Base-by-base conservation (phyloP, 2,329 filamentous ascomycete genomes). In the Aspergillus hiratsukae region DNA sequence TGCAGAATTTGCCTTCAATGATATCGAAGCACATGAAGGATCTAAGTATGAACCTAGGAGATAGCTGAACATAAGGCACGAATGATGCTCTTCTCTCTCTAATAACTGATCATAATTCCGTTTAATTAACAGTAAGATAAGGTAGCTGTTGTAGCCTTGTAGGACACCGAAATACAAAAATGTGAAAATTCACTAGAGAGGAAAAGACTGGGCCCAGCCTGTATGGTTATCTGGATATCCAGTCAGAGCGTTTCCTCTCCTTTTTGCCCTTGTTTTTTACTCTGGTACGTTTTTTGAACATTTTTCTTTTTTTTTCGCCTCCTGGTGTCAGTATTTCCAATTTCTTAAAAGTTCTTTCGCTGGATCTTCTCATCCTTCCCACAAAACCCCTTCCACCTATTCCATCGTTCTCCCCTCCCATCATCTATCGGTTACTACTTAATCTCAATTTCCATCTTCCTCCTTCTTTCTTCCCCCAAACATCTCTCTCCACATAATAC, bases 241-340 rank as follows among this genome's bases (percentile, higher is more conserved):
- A 46, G 43, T 46, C 52, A 49, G 49, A 51, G 29, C 43, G 19
- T 50, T 51, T 51, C 48, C 48, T 50, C 46, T 49, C 31, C 27
- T 53, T 48, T 25, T 48, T 21, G 25, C 19, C 27, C 48, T 37
- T 19, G 41, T 27, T 28, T 52, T 54, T 53, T 49, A 48, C 41
- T 55, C 41, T 23, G 23, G 23, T 23, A 57, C 49, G 48, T 48
- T 56, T 51, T 53, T 48, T 21, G 48, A 57, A 43, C 17, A 29
- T 49, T 53, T 53, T 54, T 49, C 45, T 49, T 55, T 53, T 58
- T 58, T 60, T 58, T 69, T 67, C 64, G 63, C 66, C 66, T 70
- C 61, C 61, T 64, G 61, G 64, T 53, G 41, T 37, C 63, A 59
- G 63, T 51, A 53, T 59, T 48, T 57, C 53, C 58, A 41, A 48